These are phyloP conservation scores for Tulasnella calospora DNA, from an alignment of 768 basidiomycete species.

Conservation along the genomic window DNA sequence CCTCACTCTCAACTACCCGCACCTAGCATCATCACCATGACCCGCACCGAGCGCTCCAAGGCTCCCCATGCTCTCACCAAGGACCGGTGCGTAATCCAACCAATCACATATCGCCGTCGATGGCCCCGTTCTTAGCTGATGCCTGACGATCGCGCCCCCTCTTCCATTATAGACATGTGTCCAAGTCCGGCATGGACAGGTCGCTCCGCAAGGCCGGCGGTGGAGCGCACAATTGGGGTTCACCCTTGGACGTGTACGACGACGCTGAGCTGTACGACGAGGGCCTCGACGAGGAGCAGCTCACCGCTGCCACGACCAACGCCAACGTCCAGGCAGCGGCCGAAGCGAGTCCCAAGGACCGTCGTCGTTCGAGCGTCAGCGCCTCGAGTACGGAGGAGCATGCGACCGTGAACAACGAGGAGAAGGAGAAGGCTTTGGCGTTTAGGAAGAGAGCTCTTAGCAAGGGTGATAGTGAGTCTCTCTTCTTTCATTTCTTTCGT, in stretches of 20 bases:
- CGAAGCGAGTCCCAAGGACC: not conserved
- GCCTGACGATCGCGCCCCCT: not conserved
- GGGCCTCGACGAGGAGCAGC: constrained; percentile 8
- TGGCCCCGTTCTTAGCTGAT: too few species aligned
- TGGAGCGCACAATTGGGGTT: constrained; percentile 24
- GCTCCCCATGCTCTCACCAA: constrained; percentile 23
- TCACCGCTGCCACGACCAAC: not conserved
- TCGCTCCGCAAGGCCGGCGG: constrained; percentile 20
- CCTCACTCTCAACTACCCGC: not conserved
- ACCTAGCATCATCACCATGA: not conserved
- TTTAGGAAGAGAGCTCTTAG: constrained; percentile 12
- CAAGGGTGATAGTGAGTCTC: constrained; percentile 15
- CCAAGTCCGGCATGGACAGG: constrained; percentile 24
- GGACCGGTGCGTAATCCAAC: constrained; percentile 20
- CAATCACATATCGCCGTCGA: too few species aligned
- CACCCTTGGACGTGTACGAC: constrained; percentile 1
- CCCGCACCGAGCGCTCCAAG: constrained; percentile 9
- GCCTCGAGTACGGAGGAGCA: constrained; percentile 3
- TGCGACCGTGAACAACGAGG: not conserved
- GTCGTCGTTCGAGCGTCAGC: constrained; percentile 10
- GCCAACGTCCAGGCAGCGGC: not conserved
- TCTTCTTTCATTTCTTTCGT: not conserved
- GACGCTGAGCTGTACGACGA: not conserved
- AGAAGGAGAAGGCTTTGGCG: constrained; percentile 17
- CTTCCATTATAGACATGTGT: constrained; percentile 7